phyloP scores from a whole-genome alignment of 2,329 filamentous ascomycete species.

The Exophiala aquamarina region DNA sequence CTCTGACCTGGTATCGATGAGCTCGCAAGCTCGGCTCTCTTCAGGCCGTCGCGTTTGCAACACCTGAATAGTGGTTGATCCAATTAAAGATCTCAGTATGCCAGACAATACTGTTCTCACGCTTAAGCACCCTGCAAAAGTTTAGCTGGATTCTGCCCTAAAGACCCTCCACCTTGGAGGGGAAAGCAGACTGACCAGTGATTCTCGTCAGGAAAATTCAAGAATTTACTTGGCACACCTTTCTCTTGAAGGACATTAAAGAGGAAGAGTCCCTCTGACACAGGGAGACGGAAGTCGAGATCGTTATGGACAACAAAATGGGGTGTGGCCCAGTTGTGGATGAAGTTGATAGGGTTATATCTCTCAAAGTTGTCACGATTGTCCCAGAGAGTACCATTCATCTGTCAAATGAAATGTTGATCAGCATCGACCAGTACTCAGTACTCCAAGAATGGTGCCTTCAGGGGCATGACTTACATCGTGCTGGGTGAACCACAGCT shows the following conservation, averaged over 20 bases:
- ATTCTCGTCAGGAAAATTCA: conserved; percentile 76
- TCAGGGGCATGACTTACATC: conserved; percentile 34
- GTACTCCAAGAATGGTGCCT: conserved; percentile 1
- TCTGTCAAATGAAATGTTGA: conserved; percentile 31
- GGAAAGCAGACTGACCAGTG: conserved; percentile 46
- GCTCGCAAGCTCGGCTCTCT: too few relatives aligned
- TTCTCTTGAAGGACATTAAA: conserved; percentile 78
- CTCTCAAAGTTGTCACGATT: conserved; percentile 64
- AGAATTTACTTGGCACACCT: conserved; percentile 70
- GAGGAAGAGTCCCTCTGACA: conserved; percentile 74
- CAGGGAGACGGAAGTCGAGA: conserved; percentile 79
- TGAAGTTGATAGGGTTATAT: conserved; percentile 67
- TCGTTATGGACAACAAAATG: conserved; percentile 83
- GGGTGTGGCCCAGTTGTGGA: conserved; percentile 73
- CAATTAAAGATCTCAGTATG: conserved; percentile 78
- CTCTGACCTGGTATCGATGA: too few relatives aligned
- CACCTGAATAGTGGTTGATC: conserved; percentile 56
- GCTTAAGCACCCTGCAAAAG: conserved; percentile 68
- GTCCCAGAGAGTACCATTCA: conserved; percentile 50
- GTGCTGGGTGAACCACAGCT: conserved; percentile 53
- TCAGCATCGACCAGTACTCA: conserved; percentile 8
- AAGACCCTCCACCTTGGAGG: neutral
- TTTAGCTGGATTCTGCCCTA: neutral
- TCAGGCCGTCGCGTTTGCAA: conserved; percentile 18
- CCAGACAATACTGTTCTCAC: conserved; percentile 87